Evolutionary conservation across 495 filamentous ascomycete species (phyloP).

Genomic region (Platismatia glauca): DNA sequence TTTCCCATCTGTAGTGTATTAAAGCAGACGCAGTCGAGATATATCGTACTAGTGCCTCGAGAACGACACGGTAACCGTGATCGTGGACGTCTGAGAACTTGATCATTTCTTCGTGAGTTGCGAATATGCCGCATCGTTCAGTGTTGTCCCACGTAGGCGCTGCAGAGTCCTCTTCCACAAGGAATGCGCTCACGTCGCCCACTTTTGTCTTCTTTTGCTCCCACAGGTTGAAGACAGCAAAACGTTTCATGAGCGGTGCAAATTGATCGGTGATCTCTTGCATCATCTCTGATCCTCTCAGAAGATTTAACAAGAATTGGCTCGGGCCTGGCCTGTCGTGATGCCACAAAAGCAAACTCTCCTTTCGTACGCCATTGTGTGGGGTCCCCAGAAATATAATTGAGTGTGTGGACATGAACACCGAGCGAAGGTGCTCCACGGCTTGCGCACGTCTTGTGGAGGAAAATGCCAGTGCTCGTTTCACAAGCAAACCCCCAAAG

Average conservation of each 20-base stretch:
- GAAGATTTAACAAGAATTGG: conserved; percentile 22
- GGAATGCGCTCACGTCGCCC: conserved; percentile 25
- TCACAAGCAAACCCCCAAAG: conserved; percentile 20
- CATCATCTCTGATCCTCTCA: conserved; percentile 24
- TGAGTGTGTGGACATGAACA: conserved; percentile 18
- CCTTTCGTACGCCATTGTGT: conserved; percentile 20
- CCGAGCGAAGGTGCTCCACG: conserved; percentile 15
- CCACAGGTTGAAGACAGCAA: conserved; percentile 33
- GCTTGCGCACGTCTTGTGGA: conserved; percentile 7
- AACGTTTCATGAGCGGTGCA: conserved; percentile 30
- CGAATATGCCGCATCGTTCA: conserved; percentile 28
- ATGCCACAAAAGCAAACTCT: conserved; percentile 15
- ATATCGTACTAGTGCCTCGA: conserved; percentile 8
- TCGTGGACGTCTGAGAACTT: conserved; percentile 20
- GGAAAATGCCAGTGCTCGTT: conserved; percentile 18
- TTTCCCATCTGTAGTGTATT: conserved; percentile 9
- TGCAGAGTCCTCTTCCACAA: conserved; percentile 31
- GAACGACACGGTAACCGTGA: conserved; percentile 10
- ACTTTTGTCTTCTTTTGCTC: conserved; percentile 25
- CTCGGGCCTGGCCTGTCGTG: conserved; percentile 5
- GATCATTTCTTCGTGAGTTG: conserved; percentile 24
- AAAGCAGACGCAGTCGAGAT: conserved; percentile 7
- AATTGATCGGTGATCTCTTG: conserved; percentile 34
- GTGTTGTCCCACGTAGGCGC: conserved; percentile 30
- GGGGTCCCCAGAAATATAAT: conserved; percentile 22